These are phyloP conservation scores for Aspergillus sojae DNA, from an alignment of 2,329 filamentous ascomycete genomes.

Conservation along the genomic window DNA sequence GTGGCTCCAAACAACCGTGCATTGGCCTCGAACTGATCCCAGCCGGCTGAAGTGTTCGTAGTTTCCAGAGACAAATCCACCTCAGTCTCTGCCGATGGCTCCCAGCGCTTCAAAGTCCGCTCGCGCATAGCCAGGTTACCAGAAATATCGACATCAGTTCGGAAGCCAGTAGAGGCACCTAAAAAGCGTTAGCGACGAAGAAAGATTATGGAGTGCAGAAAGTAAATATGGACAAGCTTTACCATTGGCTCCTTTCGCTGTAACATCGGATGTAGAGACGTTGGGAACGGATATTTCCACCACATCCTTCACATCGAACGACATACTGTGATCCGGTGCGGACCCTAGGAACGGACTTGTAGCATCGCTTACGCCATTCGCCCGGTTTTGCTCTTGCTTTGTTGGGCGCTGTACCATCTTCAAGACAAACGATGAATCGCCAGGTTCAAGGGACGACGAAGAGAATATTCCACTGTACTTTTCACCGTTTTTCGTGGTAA, in stretches of 20 bases:
- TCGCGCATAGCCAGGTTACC: slow-evolving; percentile 70
- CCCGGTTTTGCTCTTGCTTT: slow-evolving; percentile 35
- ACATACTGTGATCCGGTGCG: slow-evolving; percentile 55
- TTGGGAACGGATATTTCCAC: slow-evolving; percentile 58
- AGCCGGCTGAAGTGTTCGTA: slow-evolving; percentile 54
- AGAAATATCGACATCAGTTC: slow-evolving; percentile 87
- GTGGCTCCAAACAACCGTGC: slow-evolving; percentile 83
- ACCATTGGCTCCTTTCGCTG: slow-evolving; percentile 62
- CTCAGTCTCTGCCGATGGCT: slow-evolving; percentile 65
- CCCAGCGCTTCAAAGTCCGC: slow-evolving; percentile 79
- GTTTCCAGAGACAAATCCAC: slow-evolving; percentile 73
- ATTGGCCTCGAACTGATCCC: slow-evolving; percentile 95
- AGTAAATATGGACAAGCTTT: slow-evolving; percentile 19
- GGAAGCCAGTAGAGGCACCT: slow-evolving; percentile 73
- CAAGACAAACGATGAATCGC: slow-evolving; percentile 58
- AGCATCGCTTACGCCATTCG: slow-evolving; percentile 47
- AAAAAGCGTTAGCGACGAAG: neutral
- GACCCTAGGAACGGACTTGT: slow-evolving; percentile 45
- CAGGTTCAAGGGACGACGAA: slow-evolving; percentile 55
- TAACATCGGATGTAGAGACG: slow-evolving; percentile 55
- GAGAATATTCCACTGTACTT: slow-evolving; percentile 64
- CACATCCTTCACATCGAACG: slow-evolving; percentile 64
- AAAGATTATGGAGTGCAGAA: neutral
- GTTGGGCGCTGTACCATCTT: slow-evolving; percentile 66
- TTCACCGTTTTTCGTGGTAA: slow-evolving; percentile 64